Base-by-base conservation (phyloP, 257 asterid genomes). In the Solanum tacnaense region DNA sequence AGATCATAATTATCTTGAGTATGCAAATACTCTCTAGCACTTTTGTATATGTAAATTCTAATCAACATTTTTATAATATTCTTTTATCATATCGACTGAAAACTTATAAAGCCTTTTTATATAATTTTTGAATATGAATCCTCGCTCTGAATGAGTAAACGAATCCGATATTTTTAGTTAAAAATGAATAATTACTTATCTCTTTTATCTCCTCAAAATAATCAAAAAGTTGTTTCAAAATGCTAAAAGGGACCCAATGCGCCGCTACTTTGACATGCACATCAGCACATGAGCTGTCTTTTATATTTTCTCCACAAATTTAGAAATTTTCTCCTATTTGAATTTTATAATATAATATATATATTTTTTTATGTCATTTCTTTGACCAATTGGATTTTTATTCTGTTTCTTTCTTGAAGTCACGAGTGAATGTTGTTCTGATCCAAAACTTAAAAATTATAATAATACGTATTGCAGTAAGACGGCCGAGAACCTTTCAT, bases 221-320 rank as follows among this genome's bases (percentile, higher is more conserved):
- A 15, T 8, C 84, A 79, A 41, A 78, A 25, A 41, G 25, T 78
- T 41, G 8, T 79, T 79, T 44, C 0, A 44, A 41, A 46, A 46
- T n/a, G 68, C 2, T 9, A 46, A 81, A 81, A 62, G 91, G 94
- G 75, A 86, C 94, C 91, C 88, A 34, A 5, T 46, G 83, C 91
- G 91, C 93, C 91, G 91, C 84, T 29, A 89, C 85, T 84, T 88
- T 90, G 92, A 88, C 94, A 91, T 91, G 87, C 90, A 34, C 87
- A 81, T 92, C 91, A 88, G 84, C 90, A 34, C 87, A 82, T 92
- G 92, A 89, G 88, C 93, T 91, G 89, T 91, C 92, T 27, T 49
- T 31, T 60, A 76, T 67, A 58, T 8, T 46, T 79, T 81, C 5
- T 12, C 9, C 9, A 27, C 7, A 44, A 79, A 7, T 41, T 25